Evolutionary conservation across 2,329 filamentous ascomycete species (phyloP), one percentile per base, ranked within the genome.

Genomic region (Claviceps digitariae): DNA sequence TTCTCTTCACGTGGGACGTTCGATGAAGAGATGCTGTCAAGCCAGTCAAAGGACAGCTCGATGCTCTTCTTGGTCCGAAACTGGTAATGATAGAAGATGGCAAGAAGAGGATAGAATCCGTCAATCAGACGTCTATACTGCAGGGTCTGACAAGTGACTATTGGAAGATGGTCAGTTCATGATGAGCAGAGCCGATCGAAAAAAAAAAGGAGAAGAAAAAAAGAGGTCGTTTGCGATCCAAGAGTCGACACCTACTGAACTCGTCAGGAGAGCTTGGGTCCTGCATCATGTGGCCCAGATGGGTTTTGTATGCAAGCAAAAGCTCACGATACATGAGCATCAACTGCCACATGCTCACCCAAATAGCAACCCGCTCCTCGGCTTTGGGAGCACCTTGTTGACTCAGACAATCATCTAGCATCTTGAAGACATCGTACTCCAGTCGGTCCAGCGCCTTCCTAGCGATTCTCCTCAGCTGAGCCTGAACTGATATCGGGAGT

Each of bases 301-400:
- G 62, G 25, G 53, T 54, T 52, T 66, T 64, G 55, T 64, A 66
- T 9, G 62, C 61, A 20, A 58, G 55, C 53, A 67, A 62, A 48
- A 75, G 61, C 52, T 75, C 71, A 23, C 69, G 68, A 56, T 77
- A 76, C 58, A 75, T 69, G 43, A 76, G 64, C 45, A 77, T 71
- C 53, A 76, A 61, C 56, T 75, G 72, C 73, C 75, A 76, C 61
- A 75, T 61, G 59, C 69, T 70, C 17, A 67, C 70, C 73, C 74
- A 77, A 23, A 76, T 59, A n/a, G 70, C 67, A 54, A 75, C 61
- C 49, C 66, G 67, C 51, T 73, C 72, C 15, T 69, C 61, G 1
- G 62, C 56, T 58, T 67, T 66, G 13, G 71, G 66, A 25, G 71
- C 64, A 12, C 65, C 64, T 49, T 70, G 64, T 48, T 72, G 70